A percentile compares a stretch with the other conserved stretches of the same genome.
phyloP scores from a whole-genome alignment of 768 basidiomycete genomes.

The Suillus americanus region DNA sequence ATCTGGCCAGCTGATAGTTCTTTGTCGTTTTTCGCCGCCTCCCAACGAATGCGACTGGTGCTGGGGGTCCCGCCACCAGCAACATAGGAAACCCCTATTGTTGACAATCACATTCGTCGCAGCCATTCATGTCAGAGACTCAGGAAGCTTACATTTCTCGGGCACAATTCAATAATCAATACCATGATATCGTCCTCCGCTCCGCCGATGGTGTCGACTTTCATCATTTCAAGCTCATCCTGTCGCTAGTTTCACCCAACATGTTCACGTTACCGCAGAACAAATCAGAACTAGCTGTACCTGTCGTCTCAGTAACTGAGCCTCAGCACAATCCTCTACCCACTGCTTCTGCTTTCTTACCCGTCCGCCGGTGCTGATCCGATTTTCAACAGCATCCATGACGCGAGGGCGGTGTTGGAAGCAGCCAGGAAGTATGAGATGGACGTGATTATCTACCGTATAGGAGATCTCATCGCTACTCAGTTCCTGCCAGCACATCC shows the following conservation, averaged over 20 bases:
- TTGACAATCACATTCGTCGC: no score
- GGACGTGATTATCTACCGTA: slow-evolving; percentile 29
- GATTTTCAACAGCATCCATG: slow-evolving; percentile 27
- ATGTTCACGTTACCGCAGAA: slow-evolving; percentile 29
- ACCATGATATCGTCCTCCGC: slow-evolving; percentile 5
- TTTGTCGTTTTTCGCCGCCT: no score
- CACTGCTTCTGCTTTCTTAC: slow-evolving; percentile 40
- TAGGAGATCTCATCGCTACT: slow-evolving; percentile 12
- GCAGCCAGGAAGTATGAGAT: slow-evolving; percentile 43
- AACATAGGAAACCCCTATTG: no score
- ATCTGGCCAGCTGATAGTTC: no score
- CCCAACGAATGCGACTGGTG: background rate
- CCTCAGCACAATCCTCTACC: slow-evolving; percentile 33
- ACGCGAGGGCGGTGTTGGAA: slow-evolving; percentile 32
- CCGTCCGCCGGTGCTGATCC: slow-evolving; percentile 33
- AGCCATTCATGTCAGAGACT: background rate
- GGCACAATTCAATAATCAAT: slow-evolving; percentile 2
- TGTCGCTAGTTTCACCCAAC: slow-evolving; percentile 29
- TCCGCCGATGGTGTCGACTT: slow-evolving; percentile 30
- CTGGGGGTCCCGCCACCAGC: background rate
- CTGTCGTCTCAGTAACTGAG: slow-evolving; percentile 43
- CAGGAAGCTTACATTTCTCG: background rate
- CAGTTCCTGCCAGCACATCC: slow-evolving; percentile 18
- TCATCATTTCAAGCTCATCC: slow-evolving; percentile 24
- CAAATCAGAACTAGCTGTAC: slow-evolving; percentile 14